Evolutionary conservation across 2,329 filamentous ascomycete species (phyloP), one percentile per base, ranked within the genome.

Genomic region (Phyllosticta capitalensis): DNA sequence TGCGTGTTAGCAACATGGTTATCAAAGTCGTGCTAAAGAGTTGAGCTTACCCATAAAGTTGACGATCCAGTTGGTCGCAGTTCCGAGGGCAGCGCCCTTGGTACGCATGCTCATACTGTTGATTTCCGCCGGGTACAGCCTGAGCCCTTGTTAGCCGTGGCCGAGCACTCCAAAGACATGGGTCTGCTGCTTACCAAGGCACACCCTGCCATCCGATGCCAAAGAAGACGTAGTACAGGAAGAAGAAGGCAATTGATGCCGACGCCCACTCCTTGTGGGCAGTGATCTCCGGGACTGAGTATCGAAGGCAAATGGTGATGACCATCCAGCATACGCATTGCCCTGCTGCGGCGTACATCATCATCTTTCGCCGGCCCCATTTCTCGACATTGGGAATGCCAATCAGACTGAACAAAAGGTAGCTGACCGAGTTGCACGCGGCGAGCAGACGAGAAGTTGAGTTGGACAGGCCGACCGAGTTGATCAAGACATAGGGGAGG

Each of bases 401-500:
- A 38, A 79, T 74, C 10, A 74, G 66, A 0, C 75, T 75, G 65
- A 78, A 79, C 26, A 80, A 65, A 1, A 81, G 71, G 62, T 80
- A 81, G 19, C 72, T 75, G 19, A 79, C 74, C 1, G 74, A 74
- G 63, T 80, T 85, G 60, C 80, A 78, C 1, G 80, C 83, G 1
- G 82, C 78, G 19, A 86, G 72, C 0, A 86, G 69, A 4, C 82
- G 75, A 2, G 80, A 78, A 65, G 79, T 76, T 49, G 74, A 74
- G 60, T 83, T 75, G 28, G 69, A 69, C 24, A 84, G 75, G 0
- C 82, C 81, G 7, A 86, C 81, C 6, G 76, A 81, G 52, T 80
- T 67, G 58, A 81, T 84, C 7, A 86, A 76, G 0, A 87, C 81
- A 45, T 83, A 83, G 0, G 82, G 82, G 0, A 85, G 70, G 59